Evolutionary conservation across 164 flowering plant species (phyloP), one percentile per base, ranked within the genome.

Genomic region (Dillenia turbinata): DNA sequence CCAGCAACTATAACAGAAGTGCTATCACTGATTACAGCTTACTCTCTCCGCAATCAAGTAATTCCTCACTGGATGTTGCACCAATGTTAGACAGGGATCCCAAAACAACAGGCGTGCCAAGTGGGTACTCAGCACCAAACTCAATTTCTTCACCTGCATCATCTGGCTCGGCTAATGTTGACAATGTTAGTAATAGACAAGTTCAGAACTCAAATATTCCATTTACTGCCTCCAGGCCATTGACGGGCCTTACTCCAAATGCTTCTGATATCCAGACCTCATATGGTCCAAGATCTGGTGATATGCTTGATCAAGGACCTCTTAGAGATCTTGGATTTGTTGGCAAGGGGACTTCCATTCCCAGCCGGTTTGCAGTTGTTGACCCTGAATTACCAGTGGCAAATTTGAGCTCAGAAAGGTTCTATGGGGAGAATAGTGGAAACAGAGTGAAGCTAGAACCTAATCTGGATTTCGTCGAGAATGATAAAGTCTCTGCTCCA

Each of bases 281-380:
- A n/a, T 75, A 67, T 71, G 57, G 58, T 65, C 46, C 69, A 26
- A 82, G 60, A 58, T 47, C 70, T 9, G 62, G 66, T 43, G 74
- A 72, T 52, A 62, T 68, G 14, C 63, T 75, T 60, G 82, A 77
- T 71, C 88, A 75, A 49, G 81, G 77, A 63, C 65, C 67, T 15
- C 64, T 66, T 49, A 68, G 72, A 49, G 78, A 73, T 75, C 74
- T 69, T 56, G 85, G 81, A 44, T 81, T 79, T 73, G 80, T 79
- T 47, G 82, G 81, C 64, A 85, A 73, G 65, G 84, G 77, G 13
- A 66, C 78, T 24, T 69, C 62, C 61, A 67, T 78, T 67, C 87
- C 88, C 1, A 81, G 84, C 65, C 81, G 77, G 13, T 82, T 85
- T 71, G 85, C 85, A 15, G 75, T 79, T 52, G 83, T 81, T 71